These are phyloP conservation scores for Omphalotus guepiniiformis DNA, from an alignment of 768 basidiomycete species.

Conservation along the genomic window DNA sequence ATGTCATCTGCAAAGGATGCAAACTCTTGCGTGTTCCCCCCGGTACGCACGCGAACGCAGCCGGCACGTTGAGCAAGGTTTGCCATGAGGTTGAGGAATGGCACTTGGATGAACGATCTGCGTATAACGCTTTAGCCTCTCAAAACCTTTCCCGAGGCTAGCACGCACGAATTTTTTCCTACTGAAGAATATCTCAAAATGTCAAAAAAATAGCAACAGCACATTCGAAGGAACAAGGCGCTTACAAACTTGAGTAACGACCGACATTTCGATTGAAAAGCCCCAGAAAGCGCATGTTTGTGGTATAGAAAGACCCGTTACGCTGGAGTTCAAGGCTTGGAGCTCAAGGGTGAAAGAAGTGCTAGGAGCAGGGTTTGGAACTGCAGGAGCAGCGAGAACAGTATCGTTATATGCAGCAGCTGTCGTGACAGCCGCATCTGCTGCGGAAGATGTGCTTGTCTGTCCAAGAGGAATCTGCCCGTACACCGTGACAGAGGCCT, in stretches of 20 bases:
- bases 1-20: conserved; percentile 48
- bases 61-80: conserved; percentile 61
- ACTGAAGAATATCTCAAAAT: conserved; percentile 26
- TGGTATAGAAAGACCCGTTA: conserved; percentile 34
- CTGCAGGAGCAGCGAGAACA: conserved; percentile 42
- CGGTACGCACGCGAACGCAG: conserved; percentile 57
- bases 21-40: conserved; percentile 78
- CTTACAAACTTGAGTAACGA: conserved; percentile 61
- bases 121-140: conserved; percentile 5
- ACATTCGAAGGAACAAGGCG: conserved; percentile 14
- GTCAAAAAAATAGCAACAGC: neutral
- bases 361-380: conserved; percentile 34
- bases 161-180: conserved; percentile 46
- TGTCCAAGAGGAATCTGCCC: too few relatives aligned
- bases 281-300: conserved; percentile 63
- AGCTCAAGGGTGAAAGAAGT: conserved; percentile 41
- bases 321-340: conserved; percentile 28
- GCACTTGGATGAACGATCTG: conserved; percentile 49
- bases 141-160: conserved; percentile 7
- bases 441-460: conserved; percentile 18
- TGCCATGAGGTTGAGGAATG: conserved; percentile 77
- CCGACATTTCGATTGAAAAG: conserved; percentile 75
- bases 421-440: conserved; percentile 30
- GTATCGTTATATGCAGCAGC: conserved; percentile 52
- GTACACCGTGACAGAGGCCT: too few relatives aligned